Evolutionary conservation across 441 rosid genomes (phyloP).

Genomic region (Hypseocharis bilobata): DNA sequence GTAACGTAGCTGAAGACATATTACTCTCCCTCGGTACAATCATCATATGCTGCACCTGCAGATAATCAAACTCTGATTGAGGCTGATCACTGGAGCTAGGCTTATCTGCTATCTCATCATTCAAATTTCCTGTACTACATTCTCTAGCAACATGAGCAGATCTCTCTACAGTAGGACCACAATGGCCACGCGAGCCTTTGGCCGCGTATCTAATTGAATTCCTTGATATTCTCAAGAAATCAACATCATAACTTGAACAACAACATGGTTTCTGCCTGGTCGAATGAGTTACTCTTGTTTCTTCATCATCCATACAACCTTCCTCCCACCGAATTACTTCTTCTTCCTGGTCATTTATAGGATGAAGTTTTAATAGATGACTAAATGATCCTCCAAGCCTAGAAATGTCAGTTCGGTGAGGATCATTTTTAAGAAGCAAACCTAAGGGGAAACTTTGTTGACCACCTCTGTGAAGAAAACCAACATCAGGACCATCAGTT

Average conservation of each 20-base stretch:
- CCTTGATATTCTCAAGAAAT: constrained; percentile 55
- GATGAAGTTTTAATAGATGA: constrained; percentile 70
- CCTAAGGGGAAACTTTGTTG: constrained; percentile 71
- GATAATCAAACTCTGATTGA: constrained; percentile 75
- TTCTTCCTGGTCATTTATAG: constrained; percentile 52
- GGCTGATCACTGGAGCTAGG: constrained; percentile 88
- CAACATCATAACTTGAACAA: constrained; percentile 69
- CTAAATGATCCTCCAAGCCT: constrained; percentile 89
- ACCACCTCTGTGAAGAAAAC: constrained; percentile 93
- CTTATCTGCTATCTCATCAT: constrained; percentile 79
- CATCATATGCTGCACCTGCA: constrained; percentile 46
- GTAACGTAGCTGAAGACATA: constrained; percentile 44
- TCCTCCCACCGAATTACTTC: constrained; percentile 90
- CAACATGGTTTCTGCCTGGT: constrained; percentile 85
- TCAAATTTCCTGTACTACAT: constrained; percentile 65
- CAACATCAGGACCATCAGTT: constrained; percentile 41
- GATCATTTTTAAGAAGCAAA: constrained; percentile 75
- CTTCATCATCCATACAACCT: constrained; percentile 87
- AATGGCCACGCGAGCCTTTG: constrained; percentile 55
- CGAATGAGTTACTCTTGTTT: constrained; percentile 61
- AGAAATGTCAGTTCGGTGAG: constrained; percentile 72
- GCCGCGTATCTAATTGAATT: constrained; percentile 44
- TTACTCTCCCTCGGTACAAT: constrained; percentile 48
- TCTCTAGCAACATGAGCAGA: constrained; percentile 81
- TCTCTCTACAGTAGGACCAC: constrained; percentile 62